phyloP scores from a whole-genome alignment of 225 moss, liverwort and hornwort genomes.

The Sphagnum contortum region DNA sequence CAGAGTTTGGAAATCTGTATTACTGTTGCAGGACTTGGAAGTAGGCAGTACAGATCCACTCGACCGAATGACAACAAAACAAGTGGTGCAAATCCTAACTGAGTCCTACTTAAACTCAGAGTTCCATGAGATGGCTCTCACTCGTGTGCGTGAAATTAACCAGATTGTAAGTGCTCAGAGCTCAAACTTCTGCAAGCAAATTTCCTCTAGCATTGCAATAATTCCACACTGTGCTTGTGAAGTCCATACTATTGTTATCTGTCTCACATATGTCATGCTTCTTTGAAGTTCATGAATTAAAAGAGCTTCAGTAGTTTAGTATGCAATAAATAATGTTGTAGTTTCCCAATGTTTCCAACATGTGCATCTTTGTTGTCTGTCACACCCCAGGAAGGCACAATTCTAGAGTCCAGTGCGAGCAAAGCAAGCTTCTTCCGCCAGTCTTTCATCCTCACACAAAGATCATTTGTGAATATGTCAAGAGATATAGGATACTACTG shows the following conservation, averaged over 20 bases:
- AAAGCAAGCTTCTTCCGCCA: constrained; percentile 30
- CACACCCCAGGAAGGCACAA: constrained; percentile 1
- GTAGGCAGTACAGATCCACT: constrained; percentile 3
- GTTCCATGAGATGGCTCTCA: background rate
- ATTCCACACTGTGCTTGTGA: too few relatives aligned
- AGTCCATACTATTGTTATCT: too few relatives aligned
- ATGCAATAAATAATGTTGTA: too few relatives aligned
- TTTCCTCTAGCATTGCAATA: too few relatives aligned
- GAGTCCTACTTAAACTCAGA: constrained; percentile 2
- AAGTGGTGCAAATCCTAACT: constrained; percentile 4
- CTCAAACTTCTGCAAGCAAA: too few relatives aligned
- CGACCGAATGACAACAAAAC: constrained; percentile 5
- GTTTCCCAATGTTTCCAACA: too few relatives aligned
- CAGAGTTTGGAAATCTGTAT: too few relatives aligned
- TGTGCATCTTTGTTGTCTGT: background rate
- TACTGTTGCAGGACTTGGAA: constrained; percentile 7
- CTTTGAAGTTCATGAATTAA: too few relatives aligned
- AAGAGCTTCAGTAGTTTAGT: too few relatives aligned
- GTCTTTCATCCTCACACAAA: constrained; percentile 26
- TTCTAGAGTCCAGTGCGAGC: constrained; percentile 8
- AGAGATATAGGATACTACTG: constrained; percentile 53
- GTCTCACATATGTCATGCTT: too few relatives aligned
- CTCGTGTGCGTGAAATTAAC: constrained; percentile 6
- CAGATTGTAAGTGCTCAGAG: constrained; percentile 2
- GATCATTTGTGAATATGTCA: constrained; percentile 52